Evolutionary conservation across 2,329 filamentous ascomycete species (phyloP).

Genomic region (Penicillium sp.): DNA sequence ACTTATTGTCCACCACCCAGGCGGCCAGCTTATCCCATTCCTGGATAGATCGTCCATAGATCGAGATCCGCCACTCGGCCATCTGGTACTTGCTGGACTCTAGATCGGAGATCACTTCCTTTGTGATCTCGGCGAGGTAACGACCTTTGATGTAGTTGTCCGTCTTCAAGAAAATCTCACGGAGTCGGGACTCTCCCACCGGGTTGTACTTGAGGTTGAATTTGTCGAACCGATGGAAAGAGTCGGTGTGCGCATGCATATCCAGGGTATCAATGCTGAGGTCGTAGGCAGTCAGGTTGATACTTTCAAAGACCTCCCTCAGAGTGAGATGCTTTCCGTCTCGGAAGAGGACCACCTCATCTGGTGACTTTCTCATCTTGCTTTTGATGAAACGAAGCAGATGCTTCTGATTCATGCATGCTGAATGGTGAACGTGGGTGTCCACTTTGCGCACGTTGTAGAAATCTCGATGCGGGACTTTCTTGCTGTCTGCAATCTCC

Average conservation of each 20-base stretch:
- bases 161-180: slow-evolving; percentile 98
- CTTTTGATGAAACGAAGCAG: slow-evolving; percentile 97
- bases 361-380: slow-evolving; percentile 98
- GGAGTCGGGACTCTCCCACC: slow-evolving; percentile 85
- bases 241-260: slow-evolving; percentile 98
- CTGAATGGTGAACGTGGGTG: slow-evolving; percentile 97
- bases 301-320: slow-evolving; percentile 91
- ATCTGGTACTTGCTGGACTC: slow-evolving; percentile 99
- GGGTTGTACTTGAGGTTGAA: slow-evolving; percentile 99
- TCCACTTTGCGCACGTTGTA: slow-evolving; percentile 99
- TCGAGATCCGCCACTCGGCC: slow-evolving; percentile 98
- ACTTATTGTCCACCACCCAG: slow-evolving; percentile 97
- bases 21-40: slow-evolving; percentile 98
- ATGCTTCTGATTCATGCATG: slow-evolving; percentile 99
- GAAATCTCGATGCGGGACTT: slow-evolving; percentile 94
- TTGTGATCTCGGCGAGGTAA: slow-evolving; percentile 94
- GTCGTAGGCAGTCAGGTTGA: slow-evolving; percentile 95
- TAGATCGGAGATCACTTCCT: slow-evolving; percentile 93
- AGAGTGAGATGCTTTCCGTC: slow-evolving; percentile 90
- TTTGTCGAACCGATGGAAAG: slow-evolving; percentile 98
- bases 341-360: slow-evolving; percentile 86
- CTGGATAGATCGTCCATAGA: slow-evolving; percentile 85
- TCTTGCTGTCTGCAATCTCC: slow-evolving; percentile 96
- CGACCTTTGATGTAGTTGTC: slow-evolving; percentile 96
- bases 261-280: slow-evolving; percentile 96